Conservation (phyloP, 176 grass and related monocot species). For the Eragrostis nindensis region DNA sequence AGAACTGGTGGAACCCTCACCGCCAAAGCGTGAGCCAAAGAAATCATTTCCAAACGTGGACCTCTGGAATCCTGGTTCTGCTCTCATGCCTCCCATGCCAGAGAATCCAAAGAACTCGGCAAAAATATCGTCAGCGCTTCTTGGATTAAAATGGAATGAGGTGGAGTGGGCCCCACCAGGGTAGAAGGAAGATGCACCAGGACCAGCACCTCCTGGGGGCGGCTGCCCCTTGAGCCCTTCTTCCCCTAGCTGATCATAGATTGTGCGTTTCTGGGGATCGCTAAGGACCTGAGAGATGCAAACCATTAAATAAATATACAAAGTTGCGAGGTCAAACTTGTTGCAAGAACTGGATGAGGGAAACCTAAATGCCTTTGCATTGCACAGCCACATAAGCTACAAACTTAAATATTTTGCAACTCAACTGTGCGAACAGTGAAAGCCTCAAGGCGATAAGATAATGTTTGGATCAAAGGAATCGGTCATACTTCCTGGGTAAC, state of each 20-base stretch:
- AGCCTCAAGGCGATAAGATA: background rate
- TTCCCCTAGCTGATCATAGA: conserved; percentile 93
- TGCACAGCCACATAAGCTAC: background rate
- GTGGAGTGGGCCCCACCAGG: conserved; percentile 45
- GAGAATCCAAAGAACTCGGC: conserved; percentile 81
- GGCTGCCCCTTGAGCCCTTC: conserved; percentile 85
- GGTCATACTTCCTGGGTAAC: background rate
- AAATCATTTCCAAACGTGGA: conserved; percentile 63
- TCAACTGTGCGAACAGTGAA: background rate
- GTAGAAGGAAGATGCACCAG: conserved; percentile 54
- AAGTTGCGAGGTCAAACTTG: background rate
- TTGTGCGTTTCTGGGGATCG: conserved; percentile 80
- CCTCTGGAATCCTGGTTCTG: conserved; percentile 58
- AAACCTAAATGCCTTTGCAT: background rate
- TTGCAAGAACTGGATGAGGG: background rate
- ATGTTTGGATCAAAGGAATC: background rate
- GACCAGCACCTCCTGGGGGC: conserved; percentile 53
- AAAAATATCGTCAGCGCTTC: conserved; percentile 81
- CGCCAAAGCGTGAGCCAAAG: conserved; percentile 43
- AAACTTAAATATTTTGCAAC: background rate
- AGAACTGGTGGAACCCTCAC: conserved; percentile 49
- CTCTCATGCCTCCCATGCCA: conserved; percentile 54
- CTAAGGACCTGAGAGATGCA: conserved; percentile 69
- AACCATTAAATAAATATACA: conserved; percentile 31
- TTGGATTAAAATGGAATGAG: conserved; percentile 71